These are phyloP conservation scores for Aegilops speltoides DNA, from an alignment of 176 grass and related monocot genomes.

Conservation along the genomic window DNA sequence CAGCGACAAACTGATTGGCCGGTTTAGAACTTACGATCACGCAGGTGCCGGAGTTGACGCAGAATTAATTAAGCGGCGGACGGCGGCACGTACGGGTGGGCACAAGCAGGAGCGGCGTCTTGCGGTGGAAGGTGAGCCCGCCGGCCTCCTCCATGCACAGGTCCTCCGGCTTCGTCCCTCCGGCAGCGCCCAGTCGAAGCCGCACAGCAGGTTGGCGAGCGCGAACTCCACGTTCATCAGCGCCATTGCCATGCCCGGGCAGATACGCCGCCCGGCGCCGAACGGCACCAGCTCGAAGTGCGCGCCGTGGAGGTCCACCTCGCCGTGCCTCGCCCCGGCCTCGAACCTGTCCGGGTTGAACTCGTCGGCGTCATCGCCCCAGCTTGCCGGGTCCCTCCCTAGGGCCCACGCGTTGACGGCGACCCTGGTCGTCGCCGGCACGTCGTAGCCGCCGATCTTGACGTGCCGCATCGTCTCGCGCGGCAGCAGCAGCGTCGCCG, in stretches of 20 bases:
- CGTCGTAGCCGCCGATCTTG: constrained; percentile 25
- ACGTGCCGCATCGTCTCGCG: constrained; percentile 15
- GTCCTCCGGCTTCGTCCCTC: background rate
- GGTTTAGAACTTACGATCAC: too few relatives aligned
- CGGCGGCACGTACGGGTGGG: background rate
- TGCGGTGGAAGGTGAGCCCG: constrained; percentile 2
- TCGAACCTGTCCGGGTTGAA: constrained; percentile 48
- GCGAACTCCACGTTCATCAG: background rate
- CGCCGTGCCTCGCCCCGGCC: background rate
- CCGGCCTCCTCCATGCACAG: constrained; percentile 8
- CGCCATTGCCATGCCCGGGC: constrained; percentile 3
- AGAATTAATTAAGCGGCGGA: background rate
- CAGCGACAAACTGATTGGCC: too few relatives aligned
- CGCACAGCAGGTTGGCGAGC: background rate
- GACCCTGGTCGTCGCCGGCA: constrained; percentile 29
- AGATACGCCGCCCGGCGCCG: constrained; percentile 24
- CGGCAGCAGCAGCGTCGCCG: constrained; percentile 69
- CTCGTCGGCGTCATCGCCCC: constrained; percentile 31
- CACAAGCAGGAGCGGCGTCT: background rate
- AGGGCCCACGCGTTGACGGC: constrained; percentile 18
- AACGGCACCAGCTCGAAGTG: constrained; percentile 35
- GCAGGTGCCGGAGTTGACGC: background rate
- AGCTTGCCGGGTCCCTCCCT: constrained; percentile 40
- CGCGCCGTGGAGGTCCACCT: background rate
- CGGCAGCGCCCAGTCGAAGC: constrained; percentile 14